Conservation (phyloP, 345 rosid genomes). For the Bruguiera parviflora region DNA sequence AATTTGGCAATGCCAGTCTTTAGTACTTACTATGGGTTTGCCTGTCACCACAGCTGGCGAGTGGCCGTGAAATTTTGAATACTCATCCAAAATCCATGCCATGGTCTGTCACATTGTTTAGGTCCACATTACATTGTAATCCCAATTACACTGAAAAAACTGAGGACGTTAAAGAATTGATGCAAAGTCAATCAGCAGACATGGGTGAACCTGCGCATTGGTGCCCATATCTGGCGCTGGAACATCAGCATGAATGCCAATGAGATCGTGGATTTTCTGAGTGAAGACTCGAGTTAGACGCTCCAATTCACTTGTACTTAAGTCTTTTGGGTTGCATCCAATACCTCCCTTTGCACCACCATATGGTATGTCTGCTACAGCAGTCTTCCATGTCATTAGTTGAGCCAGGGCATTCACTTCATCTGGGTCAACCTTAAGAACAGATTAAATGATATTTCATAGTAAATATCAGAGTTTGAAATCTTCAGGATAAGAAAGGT, state of each 20-base stretch:
- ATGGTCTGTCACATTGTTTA: conserved; percentile 9
- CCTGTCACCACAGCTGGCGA: conserved; percentile 23
- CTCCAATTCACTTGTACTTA: conserved; percentile 14
- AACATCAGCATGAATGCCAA: conserved; percentile 19
- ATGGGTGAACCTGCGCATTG: conserved; percentile 11
- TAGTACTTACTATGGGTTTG: conserved; percentile 17
- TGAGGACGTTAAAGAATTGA: background rate
- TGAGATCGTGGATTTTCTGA: conserved; percentile 23
- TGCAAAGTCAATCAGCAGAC: background rate
- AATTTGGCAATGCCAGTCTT: background rate
- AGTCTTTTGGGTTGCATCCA: conserved; percentile 20
- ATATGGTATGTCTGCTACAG: conserved; percentile 21
- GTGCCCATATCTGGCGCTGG: conserved; percentile 24
- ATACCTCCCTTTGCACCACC: conserved; percentile 23
- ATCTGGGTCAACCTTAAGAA: conserved; percentile 20
- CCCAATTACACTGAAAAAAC: background rate
- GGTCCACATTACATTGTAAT: background rate
- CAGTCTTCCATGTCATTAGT: conserved; percentile 23
- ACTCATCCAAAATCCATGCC: conserved; percentile 26
- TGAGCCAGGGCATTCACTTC: conserved; percentile 24
- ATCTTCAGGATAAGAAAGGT: background rate
- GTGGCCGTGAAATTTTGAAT: conserved; percentile 20
- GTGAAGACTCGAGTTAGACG: conserved; percentile 24
- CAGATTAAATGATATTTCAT: background rate
- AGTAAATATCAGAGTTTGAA: background rate